Base-by-base conservation (phyloP, 140 eudicot species). In the Erigeron philadelphicus region DNA sequence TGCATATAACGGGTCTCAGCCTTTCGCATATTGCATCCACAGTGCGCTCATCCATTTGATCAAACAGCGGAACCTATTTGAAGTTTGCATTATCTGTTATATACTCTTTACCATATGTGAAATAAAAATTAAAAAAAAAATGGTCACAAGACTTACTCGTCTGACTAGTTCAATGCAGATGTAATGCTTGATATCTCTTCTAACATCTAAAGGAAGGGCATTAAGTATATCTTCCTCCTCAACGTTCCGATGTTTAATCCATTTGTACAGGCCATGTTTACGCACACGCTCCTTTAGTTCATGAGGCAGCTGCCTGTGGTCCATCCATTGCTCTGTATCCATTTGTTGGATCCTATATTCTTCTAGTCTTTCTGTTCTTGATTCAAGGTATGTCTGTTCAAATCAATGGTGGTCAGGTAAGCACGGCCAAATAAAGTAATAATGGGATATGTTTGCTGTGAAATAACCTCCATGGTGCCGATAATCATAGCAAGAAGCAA, bases 271-370 rank as follows among this genome's bases (percentile, higher is more conserved):
- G 76, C 82, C 88, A 65, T 85, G 85, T 43, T 84, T 78, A 10
- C 95, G 83, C 15, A 88, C 88, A 5, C 88, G 79, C 72, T 82
- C 83, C 81, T 68, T 84, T 43, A 91, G 63, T 9, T 80, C 91
- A 8, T 77, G 82, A 12, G 97, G 97, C 62, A 87, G 71, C 62
- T 87, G 97, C 50, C 97, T 67, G 41, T 90, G 95, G 66, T 72
- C 82, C 96, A 90, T 91, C 94, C 95, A 91, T 68, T 79, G 78
- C 53, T 91, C 97, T 1, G 91, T 83, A 52, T 91, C 97, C 58
- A 83, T 85, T 63, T 90, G 76, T 59, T 82, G 86, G 52, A 91
- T 75, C 58, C 97, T 84, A 82, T 90, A 88, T 64, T 91, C 96
- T 74, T 91, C 97, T 50, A 91, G 61, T 46, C 95, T 74, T 18